A percentile compares a stretch with the other conserved stretches of the same genome.
Conservation (phyloP, 2,329 filamentous ascomycete species). For the Pseudonectria foliicola region DNA sequence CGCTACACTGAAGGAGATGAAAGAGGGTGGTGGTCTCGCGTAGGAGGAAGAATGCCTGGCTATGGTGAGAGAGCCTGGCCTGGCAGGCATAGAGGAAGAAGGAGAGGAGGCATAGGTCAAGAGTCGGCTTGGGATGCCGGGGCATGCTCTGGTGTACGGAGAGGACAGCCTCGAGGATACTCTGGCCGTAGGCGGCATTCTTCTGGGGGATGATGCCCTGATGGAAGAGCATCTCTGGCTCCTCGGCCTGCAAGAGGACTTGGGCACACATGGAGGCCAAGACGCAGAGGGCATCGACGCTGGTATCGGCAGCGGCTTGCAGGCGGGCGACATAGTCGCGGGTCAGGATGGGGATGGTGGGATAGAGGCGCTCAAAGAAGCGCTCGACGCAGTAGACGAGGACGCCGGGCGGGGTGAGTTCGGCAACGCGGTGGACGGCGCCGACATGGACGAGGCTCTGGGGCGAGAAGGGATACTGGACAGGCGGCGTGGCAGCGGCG, state of each 20-base stretch:
- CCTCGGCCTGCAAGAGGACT: conserved; percentile 35
- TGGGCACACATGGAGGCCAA: conserved; percentile 34
- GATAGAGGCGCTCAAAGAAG: conserved; percentile 33
- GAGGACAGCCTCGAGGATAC: conserved; percentile 31
- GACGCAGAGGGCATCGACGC: conserved; percentile 29
- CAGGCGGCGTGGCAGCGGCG: conserved; percentile 8
- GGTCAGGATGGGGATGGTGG: conserved; percentile 37
- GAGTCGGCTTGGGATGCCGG: conserved; percentile 27
- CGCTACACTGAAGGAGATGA: conserved; percentile 26
- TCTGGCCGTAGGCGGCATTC: conserved; percentile 30
- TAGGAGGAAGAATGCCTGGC: conserved; percentile 35
- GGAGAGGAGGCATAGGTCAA: conserved; percentile 33
- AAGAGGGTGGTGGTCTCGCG: conserved; percentile 37
- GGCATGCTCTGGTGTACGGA: conserved; percentile 27
- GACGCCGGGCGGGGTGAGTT: conserved; percentile 26
- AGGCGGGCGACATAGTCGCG: conserved; percentile 29
- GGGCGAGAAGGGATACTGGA: conserved; percentile 2
- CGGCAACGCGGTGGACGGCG: conserved; percentile 22
- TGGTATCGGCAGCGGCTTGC: conserved; percentile 13
- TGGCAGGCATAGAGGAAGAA: conserved; percentile 41
- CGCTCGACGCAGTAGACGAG: conserved; percentile 32
- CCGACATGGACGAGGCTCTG: conserved; percentile 2
- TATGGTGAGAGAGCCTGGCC: conserved; percentile 34
- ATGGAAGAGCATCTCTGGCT: conserved; percentile 25
- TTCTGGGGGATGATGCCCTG: conserved; percentile 27